phyloP scores from a whole-genome alignment of 257 asterid genomes.

The Solanum pinnatisectum region DNA sequence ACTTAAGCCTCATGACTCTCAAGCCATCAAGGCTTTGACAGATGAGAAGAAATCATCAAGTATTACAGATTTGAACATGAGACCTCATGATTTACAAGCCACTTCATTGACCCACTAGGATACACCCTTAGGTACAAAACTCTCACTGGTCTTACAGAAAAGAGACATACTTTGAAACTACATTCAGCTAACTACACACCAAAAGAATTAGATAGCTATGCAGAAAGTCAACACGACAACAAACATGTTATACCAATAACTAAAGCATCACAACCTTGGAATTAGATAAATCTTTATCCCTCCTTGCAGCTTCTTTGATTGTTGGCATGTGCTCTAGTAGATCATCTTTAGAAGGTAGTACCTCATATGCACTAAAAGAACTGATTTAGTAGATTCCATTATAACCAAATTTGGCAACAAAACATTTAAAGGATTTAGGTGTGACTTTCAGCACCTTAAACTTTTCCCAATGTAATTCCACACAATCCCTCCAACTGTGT shows the following conservation, averaged over 20 bases:
- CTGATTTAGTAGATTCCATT: slow-evolving; percentile 4
- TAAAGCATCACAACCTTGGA: slow-evolving; percentile 34
- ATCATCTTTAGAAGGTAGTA: slow-evolving; percentile 50
- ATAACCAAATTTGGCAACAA: background rate
- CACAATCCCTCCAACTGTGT: slow-evolving; percentile 21
- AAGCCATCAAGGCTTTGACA: background rate
- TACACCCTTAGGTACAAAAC: background rate
- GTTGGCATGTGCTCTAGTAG: slow-evolving; percentile 42
- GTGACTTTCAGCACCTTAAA: slow-evolving; percentile 21
- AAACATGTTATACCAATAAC: background rate
- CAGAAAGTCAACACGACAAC: background rate
- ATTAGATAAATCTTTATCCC: slow-evolving; percentile 46
- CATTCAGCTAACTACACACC: background rate
- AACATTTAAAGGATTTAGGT: background rate
- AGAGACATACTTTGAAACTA: background rate
- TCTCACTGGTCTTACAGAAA: background rate
- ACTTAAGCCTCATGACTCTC: background rate
- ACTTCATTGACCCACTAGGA: background rate
- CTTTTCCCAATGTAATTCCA: slow-evolving; percentile 39
- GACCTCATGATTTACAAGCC: background rate
- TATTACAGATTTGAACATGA: background rate
- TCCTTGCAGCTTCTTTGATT: slow-evolving; percentile 33
- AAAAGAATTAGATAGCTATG: background rate
- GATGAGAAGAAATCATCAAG: background rate
- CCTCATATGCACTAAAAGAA: slow-evolving; percentile 39